Evolutionary conservation across 768 basidiomycete genomes (phyloP).

Genomic region (Hebeloma cylindrosporum): DNA sequence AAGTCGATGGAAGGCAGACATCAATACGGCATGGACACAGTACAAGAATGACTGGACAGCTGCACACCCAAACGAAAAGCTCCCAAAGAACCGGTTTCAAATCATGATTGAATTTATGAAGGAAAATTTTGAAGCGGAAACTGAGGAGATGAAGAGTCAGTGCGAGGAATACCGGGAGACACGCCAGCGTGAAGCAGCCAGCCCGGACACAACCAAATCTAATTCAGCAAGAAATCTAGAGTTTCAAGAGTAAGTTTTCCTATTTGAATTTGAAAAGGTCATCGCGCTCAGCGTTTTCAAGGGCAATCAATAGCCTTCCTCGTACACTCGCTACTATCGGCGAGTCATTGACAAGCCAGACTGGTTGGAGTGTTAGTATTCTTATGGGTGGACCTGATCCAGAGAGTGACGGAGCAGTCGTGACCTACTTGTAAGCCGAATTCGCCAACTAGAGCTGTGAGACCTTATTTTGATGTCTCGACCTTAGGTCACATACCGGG

Average conservation of each 20-base stretch:
- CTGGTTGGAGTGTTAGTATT: slow-evolving; percentile 4
- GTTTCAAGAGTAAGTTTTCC: slow-evolving; percentile 5
- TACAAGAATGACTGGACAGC: neutral
- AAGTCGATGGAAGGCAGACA: slow-evolving; percentile 2
- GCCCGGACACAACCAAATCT: neutral
- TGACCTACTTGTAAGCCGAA: neutral
- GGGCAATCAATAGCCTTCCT: slow-evolving; percentile 5
- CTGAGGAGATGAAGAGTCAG: slow-evolving; percentile 2
- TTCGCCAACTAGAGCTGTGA: neutral
- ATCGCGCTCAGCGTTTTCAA: neutral
- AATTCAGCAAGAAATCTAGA: neutral
- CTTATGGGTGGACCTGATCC: slow-evolving; percentile 2
- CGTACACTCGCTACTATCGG: neutral
- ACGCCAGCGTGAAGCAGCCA: neutral
- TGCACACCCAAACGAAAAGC: neutral
- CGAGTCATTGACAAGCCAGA: neutral
- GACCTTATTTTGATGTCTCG: no score
- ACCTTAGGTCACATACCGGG: no score
- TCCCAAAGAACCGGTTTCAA: neutral
- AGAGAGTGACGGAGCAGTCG: neutral
- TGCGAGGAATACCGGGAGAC: neutral
- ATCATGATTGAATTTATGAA: slow-evolving; percentile 11
- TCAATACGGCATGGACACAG: neutral
- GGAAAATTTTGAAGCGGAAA: neutral
- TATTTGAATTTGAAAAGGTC: neutral